These are phyloP conservation scores for Osmanthus fragrans DNA, from an alignment of 257 asterid species.

Conservation along the genomic window DNA sequence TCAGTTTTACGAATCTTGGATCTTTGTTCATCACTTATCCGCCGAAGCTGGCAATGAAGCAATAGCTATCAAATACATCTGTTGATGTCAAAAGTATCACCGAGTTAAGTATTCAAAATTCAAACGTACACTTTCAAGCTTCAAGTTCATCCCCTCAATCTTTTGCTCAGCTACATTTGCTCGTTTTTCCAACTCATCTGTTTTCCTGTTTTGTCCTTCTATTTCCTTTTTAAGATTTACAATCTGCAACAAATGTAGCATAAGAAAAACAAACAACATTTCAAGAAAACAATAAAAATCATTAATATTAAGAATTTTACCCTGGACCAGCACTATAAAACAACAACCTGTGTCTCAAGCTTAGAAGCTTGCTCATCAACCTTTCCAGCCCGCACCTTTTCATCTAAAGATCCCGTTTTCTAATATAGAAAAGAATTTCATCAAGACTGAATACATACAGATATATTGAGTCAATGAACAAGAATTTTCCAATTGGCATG, in stretches of 20 bases:
- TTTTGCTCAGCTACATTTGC: slow-evolving; percentile 38
- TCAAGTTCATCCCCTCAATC: slow-evolving; percentile 37
- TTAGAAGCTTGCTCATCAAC: slow-evolving; percentile 37
- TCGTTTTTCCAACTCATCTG: slow-evolving; percentile 29
- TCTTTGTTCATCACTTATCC: slow-evolving; percentile 43
- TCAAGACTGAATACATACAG: not conserved
- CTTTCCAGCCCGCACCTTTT: slow-evolving; percentile 30
- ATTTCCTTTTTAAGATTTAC: slow-evolving; percentile 39
- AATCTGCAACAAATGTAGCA: slow-evolving; percentile 30
- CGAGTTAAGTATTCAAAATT: not conserved
- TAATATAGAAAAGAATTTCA: not conserved
- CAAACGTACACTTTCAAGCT: slow-evolving; percentile 44
- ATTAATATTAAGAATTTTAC: not conserved
- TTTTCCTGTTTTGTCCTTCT: slow-evolving; percentile 41
- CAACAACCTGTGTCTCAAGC: slow-evolving; percentile 43
- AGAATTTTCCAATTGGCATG: not conserved
- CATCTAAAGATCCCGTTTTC: slow-evolving; percentile 36
- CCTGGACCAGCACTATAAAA: not conserved
- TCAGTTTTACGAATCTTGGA: slow-evolving; percentile 39
- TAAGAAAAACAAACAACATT: not conserved
- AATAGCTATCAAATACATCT: not conserved
- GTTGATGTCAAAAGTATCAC: not conserved
- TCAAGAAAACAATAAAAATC: not conserved
- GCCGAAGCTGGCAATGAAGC: slow-evolving; percentile 36
- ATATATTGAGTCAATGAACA: not conserved